Base-by-base conservation (phyloP, 2,329 filamentous ascomycete species). In the Penicillium italicum region DNA sequence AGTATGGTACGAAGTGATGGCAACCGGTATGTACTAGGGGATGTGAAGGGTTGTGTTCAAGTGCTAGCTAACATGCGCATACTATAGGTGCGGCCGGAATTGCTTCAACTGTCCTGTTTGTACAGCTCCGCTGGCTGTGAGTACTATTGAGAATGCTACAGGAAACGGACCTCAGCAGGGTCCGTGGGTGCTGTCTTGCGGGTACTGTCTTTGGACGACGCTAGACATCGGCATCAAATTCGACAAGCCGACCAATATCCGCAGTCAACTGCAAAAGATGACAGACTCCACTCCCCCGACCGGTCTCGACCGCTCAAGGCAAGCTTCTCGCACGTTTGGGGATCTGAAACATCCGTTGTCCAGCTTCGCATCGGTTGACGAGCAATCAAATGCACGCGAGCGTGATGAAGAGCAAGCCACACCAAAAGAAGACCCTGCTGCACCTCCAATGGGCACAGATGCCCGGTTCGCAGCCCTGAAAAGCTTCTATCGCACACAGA, bases 61-160 rank as follows among this genome's bases (percentile, higher is more conserved):
- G 11, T 33, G 10, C 31, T 45, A 40, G 20, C 54, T 58, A 52
- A 65, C 41, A n/a, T n/a, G 11, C n/a, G 8, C 20, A n/a, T 28
- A n/a, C 47, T 53, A 50, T 28, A 93, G 91, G 70, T 97, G 94
- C 72, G 93, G 91, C 18, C 83, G 94, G 62, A 97, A 92, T 71
- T 99, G 94, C 75, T 97, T 94, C 78, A 90, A 95, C 70, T 99
- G 94, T 66, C 94, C 94, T 0, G 80, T 92, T 61, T 99, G 94
- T 73, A 86, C 90, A 28, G 86, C 91, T 0, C 89, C 91, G 12
- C 81, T 97, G 38, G 82, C 86, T 20, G 86, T 94, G 50, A 89
- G 85, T 50, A 85, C 86, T 20, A 76, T 92, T 57, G 88, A 91
- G 52, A 77, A 81, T 34, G 81, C 72, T 62, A 63, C 72, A 48